A percentile compares a stretch with the other conserved stretches of the same genome.
phyloP scores from a whole-genome alignment of 805 yeast genomes.

The Wickerhamiella parazyma region DNA sequence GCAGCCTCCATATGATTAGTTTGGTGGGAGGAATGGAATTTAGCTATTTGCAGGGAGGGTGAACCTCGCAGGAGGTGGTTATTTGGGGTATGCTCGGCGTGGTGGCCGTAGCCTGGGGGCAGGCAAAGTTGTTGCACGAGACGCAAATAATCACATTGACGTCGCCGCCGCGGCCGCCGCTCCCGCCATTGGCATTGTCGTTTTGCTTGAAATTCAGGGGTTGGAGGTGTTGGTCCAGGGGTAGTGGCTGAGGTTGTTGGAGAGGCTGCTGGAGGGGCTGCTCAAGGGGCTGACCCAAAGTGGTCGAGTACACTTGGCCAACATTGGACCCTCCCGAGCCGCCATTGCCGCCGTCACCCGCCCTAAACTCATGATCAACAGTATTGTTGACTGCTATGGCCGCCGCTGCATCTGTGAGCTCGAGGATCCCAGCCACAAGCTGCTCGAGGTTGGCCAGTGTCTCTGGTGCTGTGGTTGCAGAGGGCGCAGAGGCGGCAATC shows the following conservation, averaged over 20 bases:
- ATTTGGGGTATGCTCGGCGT: neutral
- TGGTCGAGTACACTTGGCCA: neutral
- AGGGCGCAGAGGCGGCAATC: too few relatives aligned
- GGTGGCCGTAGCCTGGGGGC: neutral
- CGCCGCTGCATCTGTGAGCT: neutral
- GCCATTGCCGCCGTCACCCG: slow-evolving; percentile 5
- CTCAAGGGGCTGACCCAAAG: neutral
- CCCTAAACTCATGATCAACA: neutral
- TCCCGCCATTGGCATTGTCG: slow-evolving; percentile 3
- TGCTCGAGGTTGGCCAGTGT: neutral
- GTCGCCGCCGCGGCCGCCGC: slow-evolving; percentile 8
- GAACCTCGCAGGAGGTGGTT: neutral
- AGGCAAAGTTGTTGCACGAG: slow-evolving; percentile 1
- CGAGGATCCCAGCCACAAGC: neutral
- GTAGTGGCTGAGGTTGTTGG: too few relatives aligned
- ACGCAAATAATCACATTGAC: slow-evolving; percentile 8
- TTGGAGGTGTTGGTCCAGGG: too few relatives aligned
- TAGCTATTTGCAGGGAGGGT: too few relatives aligned
- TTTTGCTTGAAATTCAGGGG: too few relatives aligned
- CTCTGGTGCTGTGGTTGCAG: too few relatives aligned
- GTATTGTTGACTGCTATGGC: neutral
- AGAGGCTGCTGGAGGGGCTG: neutral
- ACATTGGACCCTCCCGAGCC: slow-evolving; percentile 1
- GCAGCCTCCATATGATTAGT: slow-evolving; percentile 54
- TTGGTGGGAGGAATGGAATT: too few relatives aligned